These are phyloP conservation scores for Claviceps maximensis DNA, from an alignment of 2,329 filamentous ascomycete genomes.

Conservation along the genomic window DNA sequence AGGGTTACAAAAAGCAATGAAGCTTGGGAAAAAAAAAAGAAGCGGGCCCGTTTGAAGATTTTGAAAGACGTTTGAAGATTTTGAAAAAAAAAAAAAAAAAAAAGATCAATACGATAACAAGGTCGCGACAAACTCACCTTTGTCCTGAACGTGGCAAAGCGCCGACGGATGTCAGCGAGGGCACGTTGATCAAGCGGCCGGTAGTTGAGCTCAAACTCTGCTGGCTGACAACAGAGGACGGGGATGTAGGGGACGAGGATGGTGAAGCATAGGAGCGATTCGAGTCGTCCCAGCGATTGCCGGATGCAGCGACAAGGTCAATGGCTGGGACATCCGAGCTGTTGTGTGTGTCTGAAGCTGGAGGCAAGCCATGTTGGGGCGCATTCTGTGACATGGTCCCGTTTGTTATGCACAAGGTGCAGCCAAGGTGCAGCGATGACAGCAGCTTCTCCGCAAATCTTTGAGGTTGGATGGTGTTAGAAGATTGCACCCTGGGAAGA, in stretches of 20 bases:
- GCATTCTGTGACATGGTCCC: constrained; percentile 40
- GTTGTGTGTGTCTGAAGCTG: constrained; percentile 12
- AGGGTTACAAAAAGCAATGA: neutral
- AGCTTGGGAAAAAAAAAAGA: neutral
- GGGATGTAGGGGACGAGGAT: constrained; percentile 11
- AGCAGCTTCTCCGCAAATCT: constrained; percentile 5
- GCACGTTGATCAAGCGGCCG: constrained; percentile 19
- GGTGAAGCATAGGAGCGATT: constrained; percentile 8
- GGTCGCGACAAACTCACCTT: constrained; percentile 13
- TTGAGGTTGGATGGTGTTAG: neutral
- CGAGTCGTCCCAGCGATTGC: constrained; percentile 1
- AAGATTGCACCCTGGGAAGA: neutral
- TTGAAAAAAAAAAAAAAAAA: neutral
- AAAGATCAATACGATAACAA: neutral
- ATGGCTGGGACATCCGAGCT: constrained; percentile 1
- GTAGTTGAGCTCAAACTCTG: constrained; percentile 32
- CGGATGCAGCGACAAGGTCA: neutral
- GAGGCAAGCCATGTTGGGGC: constrained; percentile 29
- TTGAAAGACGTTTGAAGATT: neutral
- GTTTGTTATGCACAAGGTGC: constrained; percentile 8
- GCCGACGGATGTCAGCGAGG: constrained; percentile 10
- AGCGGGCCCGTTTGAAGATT: neutral
- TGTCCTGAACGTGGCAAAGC: constrained; percentile 13
- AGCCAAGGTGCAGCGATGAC: constrained; percentile 9
- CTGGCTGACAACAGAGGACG: constrained; percentile 18